A percentile compares a stretch with the other conserved stretches of the same genome.
These are phyloP conservation scores for Monoraphidium neglectum DNA, from an alignment of 139 green algal species.

Conservation along the genomic window DNA sequence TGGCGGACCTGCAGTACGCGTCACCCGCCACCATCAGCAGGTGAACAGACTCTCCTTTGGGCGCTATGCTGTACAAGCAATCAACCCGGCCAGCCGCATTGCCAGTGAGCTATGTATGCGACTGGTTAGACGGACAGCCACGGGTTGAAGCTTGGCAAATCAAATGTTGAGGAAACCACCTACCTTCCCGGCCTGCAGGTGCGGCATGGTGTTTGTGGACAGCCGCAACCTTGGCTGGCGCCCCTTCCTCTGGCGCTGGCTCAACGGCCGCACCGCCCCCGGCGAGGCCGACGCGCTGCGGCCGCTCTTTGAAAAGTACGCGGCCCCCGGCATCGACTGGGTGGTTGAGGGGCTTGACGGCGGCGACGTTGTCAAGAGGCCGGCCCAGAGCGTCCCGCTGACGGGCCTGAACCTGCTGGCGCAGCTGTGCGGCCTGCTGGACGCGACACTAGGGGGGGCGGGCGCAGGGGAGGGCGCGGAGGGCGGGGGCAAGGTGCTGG, in stretches of 20 bases:
- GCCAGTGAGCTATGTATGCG: too few relatives aligned
- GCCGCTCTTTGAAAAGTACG: constrained; percentile 82
- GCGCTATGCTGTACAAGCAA: too few relatives aligned
- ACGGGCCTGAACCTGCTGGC: constrained; percentile 84
- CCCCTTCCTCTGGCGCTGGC: constrained; percentile 79
- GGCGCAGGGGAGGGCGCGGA: too few relatives aligned
- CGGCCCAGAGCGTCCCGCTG: constrained; percentile 65
- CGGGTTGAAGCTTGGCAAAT: too few relatives aligned
- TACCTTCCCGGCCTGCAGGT: too few relatives aligned
- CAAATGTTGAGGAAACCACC: too few relatives aligned
- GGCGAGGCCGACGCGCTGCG: constrained; percentile 55
- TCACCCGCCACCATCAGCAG: constrained; percentile 86
- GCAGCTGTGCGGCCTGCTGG: constrained; percentile 80
- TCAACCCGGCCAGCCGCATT: too few relatives aligned
- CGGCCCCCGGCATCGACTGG: constrained; percentile 65
- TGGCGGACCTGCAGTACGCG: constrained; percentile 71
- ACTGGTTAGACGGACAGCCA: too few relatives aligned
- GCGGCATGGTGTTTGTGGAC: constrained; percentile 93
- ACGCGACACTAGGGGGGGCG: constrained; percentile 51
- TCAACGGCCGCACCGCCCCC: constrained; percentile 44
- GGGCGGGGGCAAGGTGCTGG: constrained; percentile 15
- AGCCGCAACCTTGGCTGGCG: constrained; percentile 84
- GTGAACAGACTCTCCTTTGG: not conserved
- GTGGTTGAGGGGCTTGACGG: constrained; percentile 77
- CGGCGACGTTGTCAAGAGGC: constrained; percentile 71